Base-by-base conservation (phyloP, 805 yeast genomes). In the Saccharomycopsis selenospora region DNA sequence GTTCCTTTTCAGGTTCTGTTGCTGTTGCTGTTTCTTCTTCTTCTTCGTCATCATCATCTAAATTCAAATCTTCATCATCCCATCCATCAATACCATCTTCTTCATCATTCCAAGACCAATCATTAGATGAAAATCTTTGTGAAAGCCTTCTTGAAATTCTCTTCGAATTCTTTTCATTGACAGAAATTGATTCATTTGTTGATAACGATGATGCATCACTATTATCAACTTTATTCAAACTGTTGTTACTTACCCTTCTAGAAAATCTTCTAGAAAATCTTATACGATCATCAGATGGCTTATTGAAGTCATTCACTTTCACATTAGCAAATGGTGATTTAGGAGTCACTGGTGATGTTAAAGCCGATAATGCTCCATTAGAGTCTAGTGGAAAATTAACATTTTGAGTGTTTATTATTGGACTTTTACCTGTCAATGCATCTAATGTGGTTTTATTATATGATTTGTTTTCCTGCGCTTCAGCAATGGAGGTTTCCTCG, bases 271-370 rank as follows among this genome's bases (percentile, higher is more conserved):
- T 51, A 4, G 52, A 48, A 18, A 51, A 45, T 24, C 54, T 29
- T 6, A 14, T 40, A n/a, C 48, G 18, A 30, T 50, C 53, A 20
- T 48, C 52, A n/a, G 36, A 45, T 17, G 45, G 50, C 20, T 29
- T 36, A 14, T 49, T 48, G 38, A 29, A 29, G 5, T 44, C 48
- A 17, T 18, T 43, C 23, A 18, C 18, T 23, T 24, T 18, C 11
- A 42, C 8, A 17, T 26, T 25, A 24, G 17, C 45, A 36, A 52
- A 52, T 10, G 55, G 55, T 4, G 55, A 52, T 23, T 43, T 20
- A n/a, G 55, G 55, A 7, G 52, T 52, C n/a, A 52, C 52, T 26
- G 55, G 55, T 17, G 53, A 46, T 7, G 49, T 46, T 18, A 52
- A 49, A 7, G 51, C 40, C 2, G 46, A 38, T 3, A 47, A 11